phyloP scores from a whole-genome alignment of 1,284 basidiomycete genomes.

The Cutaneotrichosporon sp. region DNA sequence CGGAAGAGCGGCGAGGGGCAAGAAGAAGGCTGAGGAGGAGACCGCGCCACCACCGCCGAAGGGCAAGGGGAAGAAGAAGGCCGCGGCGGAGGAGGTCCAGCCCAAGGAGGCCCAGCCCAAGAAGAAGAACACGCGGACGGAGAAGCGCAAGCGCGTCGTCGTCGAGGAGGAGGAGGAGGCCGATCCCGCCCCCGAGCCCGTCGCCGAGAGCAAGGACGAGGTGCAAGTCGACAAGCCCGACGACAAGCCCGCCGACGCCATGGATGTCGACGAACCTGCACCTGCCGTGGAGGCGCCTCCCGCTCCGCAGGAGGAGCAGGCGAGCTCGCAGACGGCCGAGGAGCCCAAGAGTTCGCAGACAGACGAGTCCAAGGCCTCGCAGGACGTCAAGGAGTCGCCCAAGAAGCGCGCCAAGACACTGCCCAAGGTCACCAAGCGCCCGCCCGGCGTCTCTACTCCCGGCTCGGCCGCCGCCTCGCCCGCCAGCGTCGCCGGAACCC shows the following conservation, averaged over 20 bases:
- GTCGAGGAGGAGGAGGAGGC: not conserved
- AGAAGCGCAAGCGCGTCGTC: not conserved
- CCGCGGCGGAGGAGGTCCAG: not conserved
- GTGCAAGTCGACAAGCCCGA: not conserved
- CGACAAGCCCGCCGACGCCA: not conserved
- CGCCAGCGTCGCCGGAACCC: no score
- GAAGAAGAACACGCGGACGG: not conserved
- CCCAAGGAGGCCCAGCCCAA: not conserved
- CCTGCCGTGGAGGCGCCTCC: not conserved
- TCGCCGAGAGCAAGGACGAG: no score
- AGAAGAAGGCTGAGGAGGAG: not conserved
- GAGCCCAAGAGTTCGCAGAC: not conserved
- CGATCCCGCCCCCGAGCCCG: no score
- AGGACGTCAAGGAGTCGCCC: not conserved
- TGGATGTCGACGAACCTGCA: not conserved
- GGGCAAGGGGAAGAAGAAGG: slow-evolving; percentile 3
- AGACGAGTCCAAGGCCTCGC: not conserved
- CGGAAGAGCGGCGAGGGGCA: not conserved
- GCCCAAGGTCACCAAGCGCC: slow-evolving; percentile 6
- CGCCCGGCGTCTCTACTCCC: not conserved
- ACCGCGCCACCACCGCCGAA: not conserved
- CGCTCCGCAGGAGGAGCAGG: not conserved
- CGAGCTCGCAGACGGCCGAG: not conserved
- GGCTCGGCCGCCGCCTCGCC: not conserved
- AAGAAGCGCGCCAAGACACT: slow-evolving; percentile 2